Percentiles rank a stretch among this genome's conserved stretches.
phyloP scores from a whole-genome alignment of 2,329 filamentous ascomycete species.

The Myriosclerotinia scirpicola region DNA sequence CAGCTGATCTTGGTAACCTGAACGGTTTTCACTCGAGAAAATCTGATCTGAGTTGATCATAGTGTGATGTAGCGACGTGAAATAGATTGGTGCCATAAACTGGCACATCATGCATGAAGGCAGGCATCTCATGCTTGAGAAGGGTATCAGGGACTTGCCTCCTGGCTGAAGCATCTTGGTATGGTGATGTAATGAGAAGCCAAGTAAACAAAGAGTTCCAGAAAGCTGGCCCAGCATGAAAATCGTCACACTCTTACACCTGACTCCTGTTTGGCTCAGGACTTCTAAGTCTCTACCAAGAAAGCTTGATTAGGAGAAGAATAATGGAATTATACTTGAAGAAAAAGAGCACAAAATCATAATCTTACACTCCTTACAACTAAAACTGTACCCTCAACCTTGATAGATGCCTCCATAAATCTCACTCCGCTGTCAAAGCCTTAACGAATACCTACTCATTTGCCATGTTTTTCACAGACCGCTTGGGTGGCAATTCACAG shows the following conservation, averaged over 20 bases:
- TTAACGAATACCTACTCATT: constrained; percentile 12
- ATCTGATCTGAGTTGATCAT: not conserved
- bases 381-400: not conserved
- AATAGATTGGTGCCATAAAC: not conserved
- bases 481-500: constrained; percentile 6
- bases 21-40: not conserved
- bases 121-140: not conserved
- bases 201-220: not conserved
- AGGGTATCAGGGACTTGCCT: not conserved
- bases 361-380: not conserved
- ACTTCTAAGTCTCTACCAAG: not conserved
- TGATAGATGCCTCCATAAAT: not conserved
- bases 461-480: constrained; percentile 13
- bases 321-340: not conserved
- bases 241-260: not conserved
- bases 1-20: too few relatives aligned
- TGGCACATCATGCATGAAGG: not conserved
- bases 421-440: constrained; percentile 13
- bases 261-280: not conserved
- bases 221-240: not conserved
- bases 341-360: not conserved
- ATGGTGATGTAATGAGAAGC: not conserved
- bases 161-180: not conserved
- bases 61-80: not conserved
- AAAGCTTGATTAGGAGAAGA: not conserved